phyloP scores from a whole-genome alignment of 2,329 filamentous ascomycete species.

The Rugonectria rugulosa region DNA sequence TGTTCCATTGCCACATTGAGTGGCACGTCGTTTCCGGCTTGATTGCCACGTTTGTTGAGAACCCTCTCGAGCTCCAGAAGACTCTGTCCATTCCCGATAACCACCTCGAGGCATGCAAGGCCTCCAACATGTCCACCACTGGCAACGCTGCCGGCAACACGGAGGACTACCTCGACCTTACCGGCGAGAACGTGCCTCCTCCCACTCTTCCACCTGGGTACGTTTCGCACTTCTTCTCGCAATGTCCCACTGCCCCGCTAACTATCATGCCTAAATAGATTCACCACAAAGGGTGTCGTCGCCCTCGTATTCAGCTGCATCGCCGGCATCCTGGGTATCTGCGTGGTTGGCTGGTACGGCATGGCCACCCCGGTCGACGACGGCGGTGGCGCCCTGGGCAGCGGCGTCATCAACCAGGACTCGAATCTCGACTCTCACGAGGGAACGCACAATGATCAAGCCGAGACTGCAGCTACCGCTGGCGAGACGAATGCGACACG shows the following conservation, averaged over 20 bases:
- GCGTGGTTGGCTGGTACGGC: constrained; percentile 73
- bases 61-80: constrained; percentile 68
- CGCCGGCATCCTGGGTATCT: constrained; percentile 72
- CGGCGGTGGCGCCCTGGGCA: constrained; percentile 23
- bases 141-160: constrained; percentile 83
- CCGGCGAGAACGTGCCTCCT: constrained; percentile 64
- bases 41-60: constrained; percentile 69
- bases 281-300: constrained; percentile 75
- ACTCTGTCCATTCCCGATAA: constrained; percentile 66
- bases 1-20: constrained; percentile 84
- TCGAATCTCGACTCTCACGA: constrained; percentile 17
- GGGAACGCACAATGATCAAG: neutral
- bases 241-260: neutral
- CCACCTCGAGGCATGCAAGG: constrained; percentile 65
- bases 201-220: constrained; percentile 69
- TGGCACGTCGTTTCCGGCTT: constrained; percentile 77
- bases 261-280: constrained; percentile 51
- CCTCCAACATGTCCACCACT: constrained; percentile 54
- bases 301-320: constrained; percentile 79
- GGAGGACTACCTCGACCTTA: constrained; percentile 67
- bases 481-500: constrained; percentile 7
- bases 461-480: neutral
- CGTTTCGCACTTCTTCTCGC: constrained; percentile 38
- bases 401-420: constrained; percentile 30
- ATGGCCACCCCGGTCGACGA: constrained; percentile 28